Evolutionary conservation across 2,329 filamentous ascomycete genomes (phyloP), one percentile per base, ranked within the genome.

Genomic region (Fusarium camptoceras): DNA sequence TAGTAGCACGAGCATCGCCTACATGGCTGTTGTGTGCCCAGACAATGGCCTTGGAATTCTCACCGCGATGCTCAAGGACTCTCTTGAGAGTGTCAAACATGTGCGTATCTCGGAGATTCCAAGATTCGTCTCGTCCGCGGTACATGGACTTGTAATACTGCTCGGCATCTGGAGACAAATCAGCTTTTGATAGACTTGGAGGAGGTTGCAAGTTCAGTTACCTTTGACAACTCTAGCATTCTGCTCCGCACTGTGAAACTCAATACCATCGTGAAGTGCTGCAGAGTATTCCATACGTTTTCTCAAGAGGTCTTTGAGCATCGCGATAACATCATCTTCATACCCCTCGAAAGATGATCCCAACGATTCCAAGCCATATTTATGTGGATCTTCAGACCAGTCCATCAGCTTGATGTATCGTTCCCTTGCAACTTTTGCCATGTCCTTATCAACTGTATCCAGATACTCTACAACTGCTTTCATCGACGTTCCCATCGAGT

Each of bases 1-100:
- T 70, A 3, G 66, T 70, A n/a, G 67, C 54, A 8, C 62, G 57
- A 10, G 62, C 66, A 34, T 70, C 66, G 11, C 62, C 67, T 24
- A 67, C 41, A 14, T 70, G 62, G 12, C 67, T 70, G 37, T 70
- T 67, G 31, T 70, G 66, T 25, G 66, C 62, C 67, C 66, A 70
- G 14, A 70, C 56, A 14, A 70, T 67, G 41, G 67, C 62, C 15
- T 67, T 67, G 16, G 62, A 62, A 10, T 20, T 48, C 12, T 22
- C 24, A 9, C 62, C 57, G 8, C 66, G 62, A 31, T 67, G 62
- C 30, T 70, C 49, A 25, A 70, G 49, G 42, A 70, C 54, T 55
- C 62, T 66, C 11, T 42, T 46, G 8, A 70, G 57, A 16, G 67
- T 55, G 18, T 68, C 49, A 31, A 64, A 64, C 66, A 70, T 68